phyloP scores from a whole-genome alignment of 495 filamentous ascomycete species.

The Neurospora sp. region DNA sequence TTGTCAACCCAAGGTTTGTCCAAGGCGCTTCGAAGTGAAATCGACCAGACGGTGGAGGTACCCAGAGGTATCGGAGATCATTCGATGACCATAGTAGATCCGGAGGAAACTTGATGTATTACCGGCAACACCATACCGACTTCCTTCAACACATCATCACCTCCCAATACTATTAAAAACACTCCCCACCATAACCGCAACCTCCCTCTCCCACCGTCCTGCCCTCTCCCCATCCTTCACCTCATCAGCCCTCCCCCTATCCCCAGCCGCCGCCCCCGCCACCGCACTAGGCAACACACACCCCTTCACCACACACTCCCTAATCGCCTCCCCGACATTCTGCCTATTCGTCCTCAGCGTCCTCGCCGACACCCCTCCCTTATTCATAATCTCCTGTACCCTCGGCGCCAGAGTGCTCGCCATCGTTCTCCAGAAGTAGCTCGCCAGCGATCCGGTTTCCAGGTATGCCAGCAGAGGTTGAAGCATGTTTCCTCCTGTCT shows the following conservation, averaged over 20 bases:
- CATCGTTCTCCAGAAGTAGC: slow-evolving; percentile 84
- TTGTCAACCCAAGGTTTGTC: background rate
- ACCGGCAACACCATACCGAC: background rate
- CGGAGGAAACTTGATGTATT: background rate
- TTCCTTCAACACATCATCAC: slow-evolving; percentile 12
- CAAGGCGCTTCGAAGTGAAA: background rate
- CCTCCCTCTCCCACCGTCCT: slow-evolving; percentile 70
- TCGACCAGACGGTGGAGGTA: background rate
- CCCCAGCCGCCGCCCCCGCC: slow-evolving; percentile 23
- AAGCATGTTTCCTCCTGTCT: slow-evolving; percentile 48
- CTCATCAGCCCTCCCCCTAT: slow-evolving; percentile 20
- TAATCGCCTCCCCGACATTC: slow-evolving; percentile 62
- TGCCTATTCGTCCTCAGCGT: slow-evolving; percentile 69
- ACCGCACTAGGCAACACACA: slow-evolving; percentile 44
- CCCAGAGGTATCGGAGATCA: background rate
- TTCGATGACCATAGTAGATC: background rate
- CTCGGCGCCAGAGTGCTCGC: slow-evolving; percentile 66
- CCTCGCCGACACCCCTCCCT: slow-evolving; percentile 75
- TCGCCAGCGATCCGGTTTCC: slow-evolving; percentile 78
- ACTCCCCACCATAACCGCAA: slow-evolving; percentile 87
- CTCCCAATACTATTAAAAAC: slow-evolving; percentile 42
- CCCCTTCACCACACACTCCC: slow-evolving; percentile 74
- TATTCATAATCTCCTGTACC: slow-evolving; percentile 70
- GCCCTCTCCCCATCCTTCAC: slow-evolving; percentile 28
- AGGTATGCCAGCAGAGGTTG: slow-evolving; percentile 64